phyloP scores from a whole-genome alignment of 73 alveolate genomes.

The Paramecium octaurelia region DNA sequence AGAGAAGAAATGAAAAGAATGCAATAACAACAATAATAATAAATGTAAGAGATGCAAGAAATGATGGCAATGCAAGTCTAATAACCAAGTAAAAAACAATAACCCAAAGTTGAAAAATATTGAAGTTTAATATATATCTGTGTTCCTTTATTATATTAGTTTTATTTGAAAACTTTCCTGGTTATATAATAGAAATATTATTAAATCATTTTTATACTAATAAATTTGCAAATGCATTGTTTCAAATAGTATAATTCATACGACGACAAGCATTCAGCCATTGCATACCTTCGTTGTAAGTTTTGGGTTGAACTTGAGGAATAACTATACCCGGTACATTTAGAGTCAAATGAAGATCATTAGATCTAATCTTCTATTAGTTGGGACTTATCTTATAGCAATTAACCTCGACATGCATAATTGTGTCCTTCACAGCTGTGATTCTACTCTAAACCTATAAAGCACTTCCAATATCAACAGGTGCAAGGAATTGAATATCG shows the following conservation, averaged over 20 bases:
- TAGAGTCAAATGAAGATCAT: background rate
- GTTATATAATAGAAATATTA: background rate
- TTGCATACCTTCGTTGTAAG: conserved; percentile 1
- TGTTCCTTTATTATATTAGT: background rate
- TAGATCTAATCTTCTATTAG: background rate
- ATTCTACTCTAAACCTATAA: background rate
- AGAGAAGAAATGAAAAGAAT: conserved; percentile 24
- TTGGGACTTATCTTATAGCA: background rate
- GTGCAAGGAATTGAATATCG: conserved; percentile 37
- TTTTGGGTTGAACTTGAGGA: background rate
- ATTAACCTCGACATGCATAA: background rate
- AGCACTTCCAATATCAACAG: conserved; percentile 50
- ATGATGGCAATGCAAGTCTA: background rate
- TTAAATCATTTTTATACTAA: background rate
- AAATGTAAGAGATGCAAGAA: conserved; percentile 16
- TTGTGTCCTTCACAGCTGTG: background rate
- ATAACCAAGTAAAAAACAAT: background rate
- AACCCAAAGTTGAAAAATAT: conserved; percentile 36
- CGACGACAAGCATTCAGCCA: background rate
- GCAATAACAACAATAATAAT: background rate
- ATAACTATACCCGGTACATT: background rate
- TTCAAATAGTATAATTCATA: background rate
- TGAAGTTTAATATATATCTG: background rate
- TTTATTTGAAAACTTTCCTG: background rate
- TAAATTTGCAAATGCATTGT: background rate